Conservation (phyloP, 2,329 filamentous ascomycete genomes). For the Paraconiothyrium sp. region DNA sequence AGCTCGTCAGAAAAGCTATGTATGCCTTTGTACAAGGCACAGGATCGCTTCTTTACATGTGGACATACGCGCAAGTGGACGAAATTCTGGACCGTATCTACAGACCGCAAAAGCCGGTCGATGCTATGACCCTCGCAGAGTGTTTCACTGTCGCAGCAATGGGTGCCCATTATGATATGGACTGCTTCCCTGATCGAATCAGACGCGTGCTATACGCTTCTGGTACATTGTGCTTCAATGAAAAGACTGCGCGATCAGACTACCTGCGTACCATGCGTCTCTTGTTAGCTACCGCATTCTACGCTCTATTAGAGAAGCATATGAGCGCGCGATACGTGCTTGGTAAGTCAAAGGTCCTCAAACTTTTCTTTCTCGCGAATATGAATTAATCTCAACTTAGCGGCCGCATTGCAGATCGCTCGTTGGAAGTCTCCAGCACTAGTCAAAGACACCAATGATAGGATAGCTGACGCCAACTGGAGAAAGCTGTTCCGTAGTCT, state of each 20-base stretch:
- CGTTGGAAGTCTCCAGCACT: constrained; percentile 40
- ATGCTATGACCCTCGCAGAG: constrained; percentile 47
- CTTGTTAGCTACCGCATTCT: constrained; percentile 47
- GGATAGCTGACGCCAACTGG: constrained; percentile 30
- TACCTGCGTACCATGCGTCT: constrained; percentile 48
- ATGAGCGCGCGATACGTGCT: constrained; percentile 50
- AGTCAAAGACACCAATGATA: constrained; percentile 6
- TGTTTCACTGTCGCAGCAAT: constrained; percentile 49
- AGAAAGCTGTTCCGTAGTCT: constrained; percentile 45
- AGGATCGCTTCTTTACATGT: constrained; percentile 49
- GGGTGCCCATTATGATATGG: constrained; percentile 50
- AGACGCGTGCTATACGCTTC: constrained; percentile 46
- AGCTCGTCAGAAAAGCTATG: constrained; percentile 40
- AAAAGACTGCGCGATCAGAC: constrained; percentile 39
- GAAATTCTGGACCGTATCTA: constrained; percentile 49
- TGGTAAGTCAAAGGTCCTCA: constrained; percentile 32
- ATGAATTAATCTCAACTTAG: constrained; percentile 28
- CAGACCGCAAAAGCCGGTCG: constrained; percentile 33
- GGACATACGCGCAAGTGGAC: constrained; percentile 42
- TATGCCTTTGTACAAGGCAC: constrained; percentile 48
- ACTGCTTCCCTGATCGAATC: constrained; percentile 44
- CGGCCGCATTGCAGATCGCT: constrained; percentile 48
- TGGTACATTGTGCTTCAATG: constrained; percentile 45
- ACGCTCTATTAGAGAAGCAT: constrained; percentile 50
- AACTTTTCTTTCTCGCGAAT: too few relatives aligned